Conservation (phyloP, 2,329 filamentous ascomycete genomes). For the Scedosporium apiospermum region DNA sequence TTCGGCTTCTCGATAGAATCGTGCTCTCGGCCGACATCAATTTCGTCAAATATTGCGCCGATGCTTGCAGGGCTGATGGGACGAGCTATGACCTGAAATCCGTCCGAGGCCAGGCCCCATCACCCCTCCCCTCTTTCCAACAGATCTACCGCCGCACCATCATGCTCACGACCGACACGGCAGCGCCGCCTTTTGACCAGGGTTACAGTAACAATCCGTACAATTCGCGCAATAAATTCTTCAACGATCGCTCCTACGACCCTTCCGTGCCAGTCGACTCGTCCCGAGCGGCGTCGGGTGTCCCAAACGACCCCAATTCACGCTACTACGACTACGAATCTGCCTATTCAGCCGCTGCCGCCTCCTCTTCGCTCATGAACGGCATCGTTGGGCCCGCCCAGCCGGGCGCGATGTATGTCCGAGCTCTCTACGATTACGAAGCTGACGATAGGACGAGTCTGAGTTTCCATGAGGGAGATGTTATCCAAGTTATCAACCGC, state of each 20-base stretch:
- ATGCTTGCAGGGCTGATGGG: neutral
- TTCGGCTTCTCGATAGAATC: neutral
- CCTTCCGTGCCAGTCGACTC: slow-evolving; percentile 11
- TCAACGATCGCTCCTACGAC: slow-evolving; percentile 14
- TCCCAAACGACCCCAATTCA: slow-evolving; percentile 11
- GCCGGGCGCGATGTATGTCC: slow-evolving; percentile 73
- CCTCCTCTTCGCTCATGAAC: slow-evolving; percentile 39
- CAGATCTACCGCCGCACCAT: slow-evolving; percentile 1
- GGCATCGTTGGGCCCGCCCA: slow-evolving; percentile 50
- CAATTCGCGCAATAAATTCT: slow-evolving; percentile 20
- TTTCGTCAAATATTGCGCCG: neutral
- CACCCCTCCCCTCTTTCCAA: slow-evolving; percentile 1
- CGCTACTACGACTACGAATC: slow-evolving; percentile 11
- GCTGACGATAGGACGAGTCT: slow-evolving; percentile 94
- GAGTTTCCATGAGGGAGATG: slow-evolving; percentile 92
- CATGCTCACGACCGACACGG: slow-evolving; percentile 45
- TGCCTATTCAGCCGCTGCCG: slow-evolving; percentile 18
- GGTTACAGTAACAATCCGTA: slow-evolving; percentile 28
- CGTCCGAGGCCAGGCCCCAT: neutral
- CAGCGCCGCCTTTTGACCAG: slow-evolving; percentile 34
- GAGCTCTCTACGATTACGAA: slow-evolving; percentile 95
- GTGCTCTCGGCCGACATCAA: neutral
- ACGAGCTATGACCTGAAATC: neutral
- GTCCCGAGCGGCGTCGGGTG: slow-evolving; percentile 10
- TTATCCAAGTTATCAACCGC: slow-evolving; percentile 97